phyloP scores from a whole-genome alignment of 371 early-diverging fungal genomes.

The Capniomyces stellatus region DNA sequence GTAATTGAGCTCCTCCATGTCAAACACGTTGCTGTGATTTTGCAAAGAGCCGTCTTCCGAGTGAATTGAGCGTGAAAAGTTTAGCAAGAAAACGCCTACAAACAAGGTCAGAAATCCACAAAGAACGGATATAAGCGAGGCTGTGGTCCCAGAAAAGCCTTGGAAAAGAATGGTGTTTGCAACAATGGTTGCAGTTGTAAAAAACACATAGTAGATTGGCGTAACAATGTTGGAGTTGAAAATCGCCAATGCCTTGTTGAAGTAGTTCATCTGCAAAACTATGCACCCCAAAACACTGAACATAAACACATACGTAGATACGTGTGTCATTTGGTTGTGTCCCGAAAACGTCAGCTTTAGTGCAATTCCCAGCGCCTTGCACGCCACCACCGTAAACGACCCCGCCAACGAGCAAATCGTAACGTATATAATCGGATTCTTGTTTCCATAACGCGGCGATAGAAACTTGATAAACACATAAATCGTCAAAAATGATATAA shows the following conservation, averaged over 20 bases:
- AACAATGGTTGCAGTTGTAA: constrained; percentile 77
- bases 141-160: constrained; percentile 56
- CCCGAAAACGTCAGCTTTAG: constrained; percentile 78
- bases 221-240: constrained; percentile 78
- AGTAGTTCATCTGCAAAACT: constrained; percentile 86
- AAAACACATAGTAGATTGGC: constrained; percentile 83
- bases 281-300: constrained; percentile 62
- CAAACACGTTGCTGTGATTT: too few relatives aligned
- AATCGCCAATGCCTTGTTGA: constrained; percentile 82
- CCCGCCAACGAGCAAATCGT: constrained; percentile 78
- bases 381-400: constrained; percentile 75
- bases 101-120: constrained; percentile 81
- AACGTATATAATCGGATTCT: constrained; percentile 65
- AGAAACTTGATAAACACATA: constrained; percentile 53
- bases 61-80: too few relatives aligned
- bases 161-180: constrained; percentile 75
- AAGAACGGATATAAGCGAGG: constrained; percentile 63
- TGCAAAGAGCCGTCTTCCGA: too few relatives aligned
- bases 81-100: constrained; percentile 70
- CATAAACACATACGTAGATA: constrained; percentile 71
- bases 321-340: constrained; percentile 69
- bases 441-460: constrained; percentile 58
- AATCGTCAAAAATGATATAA: constrained; percentile 31
- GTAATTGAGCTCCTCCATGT: too few relatives aligned
- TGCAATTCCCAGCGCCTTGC: constrained; percentile 81